Percentiles rank a stretch among this genome's conserved stretches.
Conservation (phyloP, 1,139 yeast genomes). For the Diutina siamensis region DNA sequence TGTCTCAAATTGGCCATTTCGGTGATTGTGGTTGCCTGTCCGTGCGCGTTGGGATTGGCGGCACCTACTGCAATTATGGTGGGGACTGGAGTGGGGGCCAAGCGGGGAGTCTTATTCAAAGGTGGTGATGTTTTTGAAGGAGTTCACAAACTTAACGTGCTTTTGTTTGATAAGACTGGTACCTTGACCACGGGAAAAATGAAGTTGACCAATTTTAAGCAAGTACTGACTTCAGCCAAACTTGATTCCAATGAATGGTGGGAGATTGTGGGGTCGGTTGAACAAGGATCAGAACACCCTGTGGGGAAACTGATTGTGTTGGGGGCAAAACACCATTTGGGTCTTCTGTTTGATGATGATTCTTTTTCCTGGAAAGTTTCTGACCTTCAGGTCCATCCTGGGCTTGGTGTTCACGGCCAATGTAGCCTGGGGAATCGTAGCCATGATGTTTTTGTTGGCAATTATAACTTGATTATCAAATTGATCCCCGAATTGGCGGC, state of each 20-base stretch:
- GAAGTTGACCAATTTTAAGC: conserved; percentile 32
- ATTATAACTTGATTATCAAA: conserved; percentile 30
- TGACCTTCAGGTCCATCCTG: conserved; percentile 46
- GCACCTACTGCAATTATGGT: conserved; percentile 99
- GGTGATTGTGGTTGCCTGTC: conserved; percentile 94
- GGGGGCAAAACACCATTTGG: conserved; percentile 17
- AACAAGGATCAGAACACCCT: conserved; percentile 77
- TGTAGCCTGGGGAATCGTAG: conserved; percentile 11
- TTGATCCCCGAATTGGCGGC: conserved; percentile 1
- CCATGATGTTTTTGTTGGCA: conserved; percentile 44
- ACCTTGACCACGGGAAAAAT: conserved; percentile 83
- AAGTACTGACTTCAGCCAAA: conserved; percentile 2
- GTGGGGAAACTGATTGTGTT: conserved; percentile 58
- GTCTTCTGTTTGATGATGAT: conserved; percentile 24
- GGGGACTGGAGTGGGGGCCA: conserved; percentile 94
- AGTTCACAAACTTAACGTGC: conserved; percentile 51
- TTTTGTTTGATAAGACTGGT: conserved; percentile 92
- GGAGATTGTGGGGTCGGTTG: conserved; percentile 53
- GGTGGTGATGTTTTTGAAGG: conserved; percentile 86
- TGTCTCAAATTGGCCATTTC: conserved; percentile 81
- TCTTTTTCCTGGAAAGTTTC: conserved; percentile 18
- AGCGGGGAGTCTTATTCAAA: conserved; percentile 79
- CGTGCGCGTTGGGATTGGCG: conserved; percentile 93
- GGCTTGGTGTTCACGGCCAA: conserved; percentile 52
- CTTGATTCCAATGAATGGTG: conserved; percentile 27